These are phyloP conservation scores for Amauroascus niger DNA, from an alignment of 2,329 filamentous ascomycete genomes.

Conservation along the genomic window DNA sequence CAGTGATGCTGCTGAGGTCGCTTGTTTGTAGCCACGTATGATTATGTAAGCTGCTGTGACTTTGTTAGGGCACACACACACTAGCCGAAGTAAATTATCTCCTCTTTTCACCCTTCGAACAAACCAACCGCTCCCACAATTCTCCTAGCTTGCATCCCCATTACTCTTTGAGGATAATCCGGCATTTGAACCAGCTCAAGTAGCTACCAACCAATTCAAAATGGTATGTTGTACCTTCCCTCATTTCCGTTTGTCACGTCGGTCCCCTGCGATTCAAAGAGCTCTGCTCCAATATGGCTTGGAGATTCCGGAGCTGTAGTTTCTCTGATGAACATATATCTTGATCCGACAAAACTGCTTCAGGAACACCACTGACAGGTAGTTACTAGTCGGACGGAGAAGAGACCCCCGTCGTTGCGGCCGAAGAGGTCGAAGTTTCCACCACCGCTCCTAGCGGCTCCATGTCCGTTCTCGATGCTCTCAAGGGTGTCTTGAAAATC, in stretches of 20 bases:
- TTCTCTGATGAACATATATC: too few species aligned
- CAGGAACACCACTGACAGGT: not conserved
- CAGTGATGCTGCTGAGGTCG: not conserved
- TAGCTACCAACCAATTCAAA: constrained; percentile 29
- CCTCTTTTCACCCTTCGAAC: not conserved
- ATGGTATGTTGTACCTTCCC: constrained; percentile 34
- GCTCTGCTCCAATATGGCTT: too few species aligned
- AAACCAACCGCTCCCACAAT: not conserved
- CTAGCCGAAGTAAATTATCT: constrained; percentile 12
- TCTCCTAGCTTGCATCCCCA: not conserved
- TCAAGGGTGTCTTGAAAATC: constrained; percentile 98
- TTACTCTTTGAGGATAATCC: constrained; percentile 47
- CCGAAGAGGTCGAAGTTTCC: constrained; percentile 87
- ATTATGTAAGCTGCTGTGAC: constrained; percentile 18
- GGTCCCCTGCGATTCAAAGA: too few species aligned
- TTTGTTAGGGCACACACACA: constrained; percentile 30
- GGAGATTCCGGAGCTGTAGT: too few species aligned
- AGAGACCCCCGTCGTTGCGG: constrained; percentile 75
- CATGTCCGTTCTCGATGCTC: constrained; percentile 96
- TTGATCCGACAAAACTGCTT: too few species aligned
- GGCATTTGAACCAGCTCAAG: constrained; percentile 34
- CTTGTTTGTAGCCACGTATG: not conserved
- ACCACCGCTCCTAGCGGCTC: constrained; percentile 73
- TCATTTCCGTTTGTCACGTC: not conserved
- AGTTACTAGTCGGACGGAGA: constrained; percentile 91